Conservation (phyloP, 2,329 filamentous ascomycete genomes). For the Ceratocystis diversiconidia region DNA sequence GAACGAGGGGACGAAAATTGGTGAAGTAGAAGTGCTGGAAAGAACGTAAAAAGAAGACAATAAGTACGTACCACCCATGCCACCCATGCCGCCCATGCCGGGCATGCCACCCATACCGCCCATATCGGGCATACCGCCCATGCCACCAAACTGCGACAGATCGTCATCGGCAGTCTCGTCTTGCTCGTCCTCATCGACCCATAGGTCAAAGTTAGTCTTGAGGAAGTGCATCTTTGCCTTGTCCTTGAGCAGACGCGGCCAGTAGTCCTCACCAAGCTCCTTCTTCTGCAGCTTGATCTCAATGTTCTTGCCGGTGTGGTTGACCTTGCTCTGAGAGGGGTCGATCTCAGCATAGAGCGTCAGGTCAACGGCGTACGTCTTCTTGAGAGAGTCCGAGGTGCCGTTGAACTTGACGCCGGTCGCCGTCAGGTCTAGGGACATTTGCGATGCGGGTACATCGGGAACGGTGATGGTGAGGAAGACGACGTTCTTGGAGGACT, state of each 20-base stretch:
- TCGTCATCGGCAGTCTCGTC: conserved; percentile 80
- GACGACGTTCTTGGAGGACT: conserved; percentile 82
- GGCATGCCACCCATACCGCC: conserved; percentile 28
- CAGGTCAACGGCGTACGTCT: conserved; percentile 71
- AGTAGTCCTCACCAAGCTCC: conserved; percentile 86
- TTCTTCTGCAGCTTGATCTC: conserved; percentile 94
- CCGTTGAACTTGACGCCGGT: conserved; percentile 69
- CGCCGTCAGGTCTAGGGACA: conserved; percentile 74
- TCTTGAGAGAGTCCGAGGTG: conserved; percentile 69
- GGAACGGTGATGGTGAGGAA: conserved; percentile 83
- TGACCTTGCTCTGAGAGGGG: conserved; percentile 63
- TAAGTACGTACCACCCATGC: conserved; percentile 39
- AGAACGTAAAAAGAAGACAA: not conserved
- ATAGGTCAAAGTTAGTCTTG: conserved; percentile 99
- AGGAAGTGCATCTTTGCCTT: conserved; percentile 82
- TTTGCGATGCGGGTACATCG: conserved; percentile 60
- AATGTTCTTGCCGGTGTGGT: conserved; percentile 78
- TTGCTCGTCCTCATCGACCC: conserved; percentile 98
- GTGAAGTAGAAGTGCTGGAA: too few species aligned
- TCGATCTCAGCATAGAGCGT: conserved; percentile 89
- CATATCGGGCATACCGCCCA: conserved; percentile 45
- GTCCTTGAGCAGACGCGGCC: conserved; percentile 89
- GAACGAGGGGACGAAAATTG: not conserved
- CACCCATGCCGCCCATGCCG: conserved; percentile 44
- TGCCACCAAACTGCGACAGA: conserved; percentile 51